Percentiles rank a stretch among this genome's conserved stretches.
These are phyloP conservation scores for Beverwykella pulmonaria DNA, from an alignment of 495 filamentous ascomycete genomes.

Conservation along the genomic window DNA sequence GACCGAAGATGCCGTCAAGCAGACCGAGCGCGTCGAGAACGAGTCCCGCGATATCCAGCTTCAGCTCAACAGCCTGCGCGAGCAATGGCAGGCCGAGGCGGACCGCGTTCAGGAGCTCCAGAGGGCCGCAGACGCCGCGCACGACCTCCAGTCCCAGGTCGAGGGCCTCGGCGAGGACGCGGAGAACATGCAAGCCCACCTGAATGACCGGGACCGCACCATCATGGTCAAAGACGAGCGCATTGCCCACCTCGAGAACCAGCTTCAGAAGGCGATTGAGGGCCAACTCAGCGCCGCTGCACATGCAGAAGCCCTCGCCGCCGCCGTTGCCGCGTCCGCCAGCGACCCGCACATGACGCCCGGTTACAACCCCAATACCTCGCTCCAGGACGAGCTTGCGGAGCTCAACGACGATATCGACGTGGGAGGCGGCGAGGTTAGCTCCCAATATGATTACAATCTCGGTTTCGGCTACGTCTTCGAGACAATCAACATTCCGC, in stretches of 20 bases:
- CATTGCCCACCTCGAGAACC: background rate
- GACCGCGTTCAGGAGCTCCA: background rate
- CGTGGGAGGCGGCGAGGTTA: background rate
- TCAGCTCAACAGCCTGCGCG: background rate
- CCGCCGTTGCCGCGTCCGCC: background rate
- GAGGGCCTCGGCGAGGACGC: background rate
- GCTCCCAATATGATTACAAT: background rate
- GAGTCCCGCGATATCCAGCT: background rate
- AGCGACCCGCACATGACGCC: background rate
- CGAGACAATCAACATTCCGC: background rate
- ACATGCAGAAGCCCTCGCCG: background rate
- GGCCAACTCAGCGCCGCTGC: background rate
- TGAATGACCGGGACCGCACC: background rate
- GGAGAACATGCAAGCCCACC: background rate
- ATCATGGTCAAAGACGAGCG: background rate
- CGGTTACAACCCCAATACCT: no score
- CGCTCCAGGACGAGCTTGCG: no score
- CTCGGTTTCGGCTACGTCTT: background rate
- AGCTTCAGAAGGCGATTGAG: background rate
- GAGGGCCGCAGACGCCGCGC: background rate
- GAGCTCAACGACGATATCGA: background rate
- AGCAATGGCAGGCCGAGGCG: background rate
- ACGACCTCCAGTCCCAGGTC: background rate
- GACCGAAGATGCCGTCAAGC: background rate
- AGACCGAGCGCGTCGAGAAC: background rate